Percentiles rank a stretch among this genome's conserved stretches.
These are phyloP conservation scores for Ceratocystiopsis sp. DNA, from an alignment of 2,329 filamentous ascomycete species.

Conservation along the genomic window DNA sequence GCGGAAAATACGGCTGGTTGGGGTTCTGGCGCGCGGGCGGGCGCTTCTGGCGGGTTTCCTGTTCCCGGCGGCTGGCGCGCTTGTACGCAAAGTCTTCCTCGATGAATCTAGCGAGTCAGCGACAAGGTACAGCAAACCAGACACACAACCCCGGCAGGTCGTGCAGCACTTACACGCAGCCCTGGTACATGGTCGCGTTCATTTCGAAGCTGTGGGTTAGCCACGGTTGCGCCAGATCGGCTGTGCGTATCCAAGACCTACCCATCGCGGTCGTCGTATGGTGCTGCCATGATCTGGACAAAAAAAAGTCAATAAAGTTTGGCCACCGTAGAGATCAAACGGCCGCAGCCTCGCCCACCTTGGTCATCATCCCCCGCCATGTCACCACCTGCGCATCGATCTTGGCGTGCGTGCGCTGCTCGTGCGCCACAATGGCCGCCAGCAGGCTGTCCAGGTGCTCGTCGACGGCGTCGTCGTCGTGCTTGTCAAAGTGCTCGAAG, in stretches of 20 bases:
- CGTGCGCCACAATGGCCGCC: constrained; percentile 55
- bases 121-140: neutral
- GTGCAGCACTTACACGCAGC: constrained; percentile 6
- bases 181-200: constrained; percentile 56
- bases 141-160: neutral
- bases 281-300: constrained; percentile 64
- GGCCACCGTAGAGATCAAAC: too few relatives aligned
- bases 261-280: constrained; percentile 70
- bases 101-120: constrained; percentile 47
- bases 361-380: constrained; percentile 98
- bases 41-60: constrained; percentile 31
- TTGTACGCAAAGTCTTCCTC: constrained; percentile 78
- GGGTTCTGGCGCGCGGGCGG: constrained; percentile 15
- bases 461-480: constrained; percentile 58
- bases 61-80: constrained; percentile 39
- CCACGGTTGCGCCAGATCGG: neutral
- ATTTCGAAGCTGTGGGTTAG: constrained; percentile 58
- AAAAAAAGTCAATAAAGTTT: too few relatives aligned
- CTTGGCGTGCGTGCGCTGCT: constrained; percentile 48
- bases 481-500: constrained; percentile 66
- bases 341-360: constrained; percentile 34
- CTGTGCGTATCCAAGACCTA: constrained; percentile 20
- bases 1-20: constrained; percentile 24
- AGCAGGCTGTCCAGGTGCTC: constrained; percentile 78
- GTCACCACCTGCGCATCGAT: constrained; percentile 70